Conservation (phyloP, 75 land plant species). For the Chamaecyparis obtusa region DNA sequence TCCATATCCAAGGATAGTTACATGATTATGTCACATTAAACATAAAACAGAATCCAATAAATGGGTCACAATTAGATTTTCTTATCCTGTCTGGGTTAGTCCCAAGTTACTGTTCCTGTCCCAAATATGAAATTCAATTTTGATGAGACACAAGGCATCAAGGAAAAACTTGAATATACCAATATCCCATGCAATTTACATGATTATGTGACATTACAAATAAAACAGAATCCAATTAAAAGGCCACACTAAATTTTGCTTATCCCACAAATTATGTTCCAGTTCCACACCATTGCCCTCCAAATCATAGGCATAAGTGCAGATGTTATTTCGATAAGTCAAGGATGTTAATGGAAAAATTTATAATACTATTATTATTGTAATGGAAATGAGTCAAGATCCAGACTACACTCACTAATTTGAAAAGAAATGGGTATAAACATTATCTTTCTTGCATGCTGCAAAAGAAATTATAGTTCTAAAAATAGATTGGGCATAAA, state of each 20-base stretch:
- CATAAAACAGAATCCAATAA: background rate
- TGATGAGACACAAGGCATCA: background rate
- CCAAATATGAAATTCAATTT: slow-evolving; percentile 20
- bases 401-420: background rate
- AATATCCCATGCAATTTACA: background rate
- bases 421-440: background rate
- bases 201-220: background rate
- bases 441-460: background rate
- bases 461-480: background rate
- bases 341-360: background rate
- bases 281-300: background rate
- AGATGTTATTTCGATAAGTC: background rate
- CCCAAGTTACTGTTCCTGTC: slow-evolving; percentile 42
- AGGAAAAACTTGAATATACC: background rate
- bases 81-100: slow-evolving; percentile 68
- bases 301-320: background rate
- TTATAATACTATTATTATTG: background rate
- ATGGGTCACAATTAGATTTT: background rate
- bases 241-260: background rate
- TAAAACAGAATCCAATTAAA: no score
- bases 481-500: background rate
- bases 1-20: background rate
- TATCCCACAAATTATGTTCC: background rate
- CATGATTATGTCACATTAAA: background rate
- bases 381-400: background rate